Base-by-base conservation (phyloP, 2,329 filamentous ascomycete species). In the Exophiala aquamarina region DNA sequence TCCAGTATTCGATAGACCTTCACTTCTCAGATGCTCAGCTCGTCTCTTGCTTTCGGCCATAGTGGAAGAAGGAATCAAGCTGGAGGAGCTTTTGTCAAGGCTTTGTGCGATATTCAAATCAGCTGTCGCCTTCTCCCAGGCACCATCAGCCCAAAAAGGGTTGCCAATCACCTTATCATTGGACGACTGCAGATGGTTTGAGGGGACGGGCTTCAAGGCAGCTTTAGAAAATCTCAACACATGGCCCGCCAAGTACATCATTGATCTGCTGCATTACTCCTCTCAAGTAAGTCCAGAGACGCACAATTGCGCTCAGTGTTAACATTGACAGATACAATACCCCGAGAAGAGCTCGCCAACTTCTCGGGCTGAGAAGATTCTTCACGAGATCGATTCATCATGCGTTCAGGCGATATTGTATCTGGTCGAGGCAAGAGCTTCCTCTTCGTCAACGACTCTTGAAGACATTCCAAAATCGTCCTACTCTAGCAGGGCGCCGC, bases 1-100 rank as follows among this genome's bases (percentile, higher is more conserved):
- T 2, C 63, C 70, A 17, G 70, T 71, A 2, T 61, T 85, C 4
- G 76, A 87, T 60, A 62, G 86, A 7, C 81, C 82, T 3, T 79
- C 83, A 2, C 65, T 91, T 3, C 70, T 89, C 33, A 73, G 69
- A 34, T 71, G 69, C 52, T 75, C 70, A 6, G 67, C 69, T 33
- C 68, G 70, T 34, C 64, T 77, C 38, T 63, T 79, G 3, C 61
- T 74, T 18, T 61, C 63, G 3, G 71, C 76, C 44, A 50, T 77
- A 10, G 59, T 66, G 8, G 61, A 65, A 6, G 59, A 64, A 13
- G 26, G 11, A 7, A 51, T 57, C 9, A 41, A 63, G 41, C 13
- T 38, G 8, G 41, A 54, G 8, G 57, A 57, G 36, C 39, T 52
- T 10, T 15, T 54, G 29, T 44, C 32, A 14, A 51, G 51, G 35